Percentiles rank a stretch among this genome's conserved stretches.
phyloP scores from a whole-genome alignment of 768 basidiomycete genomes.

The Exidia glandulosa region DNA sequence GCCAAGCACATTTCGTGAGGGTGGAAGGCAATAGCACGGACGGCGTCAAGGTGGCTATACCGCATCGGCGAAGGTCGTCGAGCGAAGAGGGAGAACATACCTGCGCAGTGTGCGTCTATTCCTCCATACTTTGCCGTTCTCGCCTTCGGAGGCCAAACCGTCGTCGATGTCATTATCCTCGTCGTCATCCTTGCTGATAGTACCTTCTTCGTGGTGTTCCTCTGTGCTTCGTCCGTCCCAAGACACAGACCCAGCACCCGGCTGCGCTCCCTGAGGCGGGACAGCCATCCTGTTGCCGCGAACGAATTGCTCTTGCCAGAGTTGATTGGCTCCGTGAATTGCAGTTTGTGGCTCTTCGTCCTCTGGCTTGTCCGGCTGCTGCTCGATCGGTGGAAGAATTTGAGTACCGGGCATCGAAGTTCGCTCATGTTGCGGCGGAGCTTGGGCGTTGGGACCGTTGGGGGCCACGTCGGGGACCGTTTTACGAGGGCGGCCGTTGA shows the following conservation, averaged over 20 bases:
- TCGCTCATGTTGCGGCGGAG: neutral
- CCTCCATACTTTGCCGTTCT: slow-evolving; percentile 71
- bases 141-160: slow-evolving; percentile 53
- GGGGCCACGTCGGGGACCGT: slow-evolving; percentile 56
- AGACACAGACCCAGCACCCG: slow-evolving; percentile 25
- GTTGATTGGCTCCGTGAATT: slow-evolving; percentile 82
- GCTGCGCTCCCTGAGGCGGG: neutral
- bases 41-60: slow-evolving; percentile 81
- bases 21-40: slow-evolving; percentile 84
- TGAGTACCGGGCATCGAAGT: neutral
- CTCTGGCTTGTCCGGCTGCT: slow-evolving; percentile 30
- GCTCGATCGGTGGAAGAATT: neutral
- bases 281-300: slow-evolving; percentile 1
- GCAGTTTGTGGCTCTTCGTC: slow-evolving; percentile 53
- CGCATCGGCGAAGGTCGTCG: neutral
- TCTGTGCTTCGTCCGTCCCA: slow-evolving; percentile 47
- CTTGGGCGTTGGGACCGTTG: neutral
- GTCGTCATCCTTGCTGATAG: slow-evolving; percentile 51
- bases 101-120: slow-evolving; percentile 79
- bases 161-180: slow-evolving; percentile 53
- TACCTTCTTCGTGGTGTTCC: slow-evolving; percentile 41
- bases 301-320: slow-evolving; percentile 62
- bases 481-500: slow-evolving; percentile 74
- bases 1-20: slow-evolving; percentile 75
- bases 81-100: slow-evolving; percentile 36